A percentile compares a stretch with the other conserved stretches of the same genome.
Evolutionary conservation across 2,329 filamentous ascomycete genomes (phyloP).

Genomic region (Epichloe festucae): DNA sequence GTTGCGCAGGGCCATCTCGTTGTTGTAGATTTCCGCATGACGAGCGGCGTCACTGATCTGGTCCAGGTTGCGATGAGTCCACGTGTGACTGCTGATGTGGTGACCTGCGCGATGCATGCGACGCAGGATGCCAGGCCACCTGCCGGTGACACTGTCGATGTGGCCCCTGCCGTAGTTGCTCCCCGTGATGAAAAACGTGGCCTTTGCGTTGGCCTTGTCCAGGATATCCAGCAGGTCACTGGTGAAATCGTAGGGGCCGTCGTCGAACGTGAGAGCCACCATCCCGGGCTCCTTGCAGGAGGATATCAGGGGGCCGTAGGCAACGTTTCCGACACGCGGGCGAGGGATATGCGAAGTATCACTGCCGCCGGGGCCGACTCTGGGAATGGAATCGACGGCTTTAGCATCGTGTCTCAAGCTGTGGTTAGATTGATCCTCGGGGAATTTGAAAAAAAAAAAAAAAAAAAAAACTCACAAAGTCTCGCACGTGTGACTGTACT

Average conservation of each 20-base stretch:
- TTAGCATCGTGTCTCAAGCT: too few relatives aligned
- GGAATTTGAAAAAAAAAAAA: too few relatives aligned
- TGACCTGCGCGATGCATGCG: slow-evolving; percentile 30
- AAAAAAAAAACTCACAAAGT: slow-evolving; percentile 22
- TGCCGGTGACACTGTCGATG: slow-evolving; percentile 24
- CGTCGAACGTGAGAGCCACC: slow-evolving; percentile 34
- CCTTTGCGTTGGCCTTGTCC: slow-evolving; percentile 17
- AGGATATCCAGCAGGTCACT: slow-evolving; percentile 26
- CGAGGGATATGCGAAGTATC: slow-evolving; percentile 20
- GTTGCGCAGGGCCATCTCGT: slow-evolving; percentile 31
- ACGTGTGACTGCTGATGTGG: slow-evolving; percentile 34
- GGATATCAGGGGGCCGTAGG: slow-evolving; percentile 22
- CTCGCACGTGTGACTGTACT: slow-evolving; percentile 27
- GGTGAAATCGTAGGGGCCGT: slow-evolving; percentile 32
- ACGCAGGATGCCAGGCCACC: slow-evolving; percentile 24
- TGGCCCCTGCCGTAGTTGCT: slow-evolving; percentile 27
- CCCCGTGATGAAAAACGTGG: slow-evolving; percentile 30
- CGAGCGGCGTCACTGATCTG: slow-evolving; percentile 20
- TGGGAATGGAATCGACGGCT: too few relatives aligned
- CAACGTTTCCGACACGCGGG: slow-evolving; percentile 20
- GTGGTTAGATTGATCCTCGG: too few relatives aligned
- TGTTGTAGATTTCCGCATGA: slow-evolving; percentile 27
- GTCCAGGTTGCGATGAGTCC: slow-evolving; percentile 32
- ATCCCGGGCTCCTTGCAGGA: slow-evolving; percentile 21
- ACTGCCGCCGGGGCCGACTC: slow-evolving; percentile 13